A percentile compares a stretch with the other conserved stretches of the same genome.
phyloP scores from a whole-genome alignment of 2,329 filamentous ascomycete species.

The Colletotrichum echinochloae region DNA sequence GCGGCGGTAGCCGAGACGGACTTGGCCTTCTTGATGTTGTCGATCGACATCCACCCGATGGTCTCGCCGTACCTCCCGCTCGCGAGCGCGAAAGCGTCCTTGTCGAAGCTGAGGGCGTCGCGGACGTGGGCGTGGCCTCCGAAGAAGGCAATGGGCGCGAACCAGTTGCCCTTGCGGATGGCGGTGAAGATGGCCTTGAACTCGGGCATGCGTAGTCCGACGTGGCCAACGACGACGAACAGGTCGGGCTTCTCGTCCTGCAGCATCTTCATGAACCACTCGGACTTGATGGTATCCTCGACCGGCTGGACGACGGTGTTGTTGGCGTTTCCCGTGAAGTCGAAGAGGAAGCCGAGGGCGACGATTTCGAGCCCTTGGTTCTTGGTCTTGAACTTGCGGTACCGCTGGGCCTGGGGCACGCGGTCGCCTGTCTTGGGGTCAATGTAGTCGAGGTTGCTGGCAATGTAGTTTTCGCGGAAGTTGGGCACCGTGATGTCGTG shows the following conservation, averaged over 20 bases:
- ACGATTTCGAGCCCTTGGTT: slow-evolving; percentile 86
- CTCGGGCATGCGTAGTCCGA: slow-evolving; percentile 84
- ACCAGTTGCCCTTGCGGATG: slow-evolving; percentile 81
- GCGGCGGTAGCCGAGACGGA: slow-evolving; percentile 24
- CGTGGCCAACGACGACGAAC: slow-evolving; percentile 88
- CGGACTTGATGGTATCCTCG: slow-evolving; percentile 81
- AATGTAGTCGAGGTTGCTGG: slow-evolving; percentile 92
- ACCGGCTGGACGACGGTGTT: slow-evolving; percentile 89
- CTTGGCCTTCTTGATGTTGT: slow-evolving; percentile 64
- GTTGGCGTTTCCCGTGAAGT: slow-evolving; percentile 91
- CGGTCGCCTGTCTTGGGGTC: slow-evolving; percentile 77
- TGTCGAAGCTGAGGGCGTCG: slow-evolving; percentile 84
- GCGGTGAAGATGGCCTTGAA: slow-evolving; percentile 81
- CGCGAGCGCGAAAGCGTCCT: slow-evolving; percentile 81
- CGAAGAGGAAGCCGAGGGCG: slow-evolving; percentile 94
- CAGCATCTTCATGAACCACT: slow-evolving; percentile 91
- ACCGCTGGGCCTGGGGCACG: slow-evolving; percentile 83
- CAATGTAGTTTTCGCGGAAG: slow-evolving; percentile 83
- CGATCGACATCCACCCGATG: slow-evolving; percentile 90
- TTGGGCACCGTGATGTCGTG: slow-evolving; percentile 84
- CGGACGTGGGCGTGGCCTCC: slow-evolving; percentile 92
- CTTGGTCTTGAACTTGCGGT: slow-evolving; percentile 90
- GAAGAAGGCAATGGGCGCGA: slow-evolving; percentile 90
- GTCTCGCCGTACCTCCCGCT: slow-evolving; percentile 96
- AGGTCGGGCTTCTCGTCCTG: slow-evolving; percentile 87